phyloP scores from a whole-genome alignment of 2,329 filamentous ascomycete genomes.

The Fusarium chaquense region DNA sequence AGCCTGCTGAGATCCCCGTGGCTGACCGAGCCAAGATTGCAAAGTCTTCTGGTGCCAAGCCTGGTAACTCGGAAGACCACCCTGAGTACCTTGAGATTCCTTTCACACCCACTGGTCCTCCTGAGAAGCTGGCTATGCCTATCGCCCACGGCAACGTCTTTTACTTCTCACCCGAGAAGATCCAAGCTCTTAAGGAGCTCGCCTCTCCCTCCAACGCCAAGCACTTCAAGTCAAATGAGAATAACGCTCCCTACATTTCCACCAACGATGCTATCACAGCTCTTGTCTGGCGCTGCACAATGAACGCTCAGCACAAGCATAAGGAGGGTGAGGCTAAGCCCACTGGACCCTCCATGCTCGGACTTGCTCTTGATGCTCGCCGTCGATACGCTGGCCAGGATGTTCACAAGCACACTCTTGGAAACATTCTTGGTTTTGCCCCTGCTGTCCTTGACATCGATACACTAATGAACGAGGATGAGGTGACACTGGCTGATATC shows the following conservation, averaged over 20 bases:
- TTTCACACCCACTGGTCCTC: conserved; percentile 7
- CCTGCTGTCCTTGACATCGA: conserved; percentile 17
- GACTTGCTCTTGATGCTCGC: conserved; percentile 16
- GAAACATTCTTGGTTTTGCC: conserved; percentile 18
- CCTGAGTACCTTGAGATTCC: conserved; percentile 16
- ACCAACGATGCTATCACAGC: conserved; percentile 24
- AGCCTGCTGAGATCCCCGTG: not conserved
- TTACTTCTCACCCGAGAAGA: conserved; percentile 17
- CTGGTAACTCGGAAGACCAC: conserved; percentile 14
- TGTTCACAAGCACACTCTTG: conserved; percentile 14
- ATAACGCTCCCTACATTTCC: not conserved
- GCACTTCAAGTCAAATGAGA: not conserved
- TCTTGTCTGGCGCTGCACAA: conserved; percentile 20
- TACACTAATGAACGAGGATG: not conserved
- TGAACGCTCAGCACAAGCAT: conserved; percentile 8
- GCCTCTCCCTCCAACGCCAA: not conserved
- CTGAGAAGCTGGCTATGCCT: conserved; percentile 10
- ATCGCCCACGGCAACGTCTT: conserved; percentile 18
- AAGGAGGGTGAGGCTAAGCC: not conserved
- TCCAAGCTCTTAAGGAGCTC: conserved; percentile 2
- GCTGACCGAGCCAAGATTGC: conserved; percentile 5
- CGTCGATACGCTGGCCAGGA: conserved; percentile 11
- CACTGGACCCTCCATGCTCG: conserved; percentile 1
- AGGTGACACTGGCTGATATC: conserved; percentile 7
- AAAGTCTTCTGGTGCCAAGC: conserved; percentile 6